A percentile compares a stretch with the other conserved stretches of the same genome.
phyloP scores from a whole-genome alignment of 306 rosid genomes.

The Prunus mira region DNA sequence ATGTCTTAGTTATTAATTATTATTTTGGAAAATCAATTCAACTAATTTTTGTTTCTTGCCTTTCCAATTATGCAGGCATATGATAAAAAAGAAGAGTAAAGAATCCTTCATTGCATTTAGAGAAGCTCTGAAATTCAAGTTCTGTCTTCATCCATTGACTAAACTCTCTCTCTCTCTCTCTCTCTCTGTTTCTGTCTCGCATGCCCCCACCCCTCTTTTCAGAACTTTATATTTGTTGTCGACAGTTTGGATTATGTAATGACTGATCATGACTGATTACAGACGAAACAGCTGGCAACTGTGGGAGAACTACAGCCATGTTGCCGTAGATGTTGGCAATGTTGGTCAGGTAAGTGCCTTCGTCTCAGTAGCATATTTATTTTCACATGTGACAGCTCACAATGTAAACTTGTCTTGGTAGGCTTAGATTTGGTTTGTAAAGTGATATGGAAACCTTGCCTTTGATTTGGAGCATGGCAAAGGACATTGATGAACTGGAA shows the following conservation, averaged over 20 bases:
- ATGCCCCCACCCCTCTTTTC: neutral
- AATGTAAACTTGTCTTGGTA: neutral
- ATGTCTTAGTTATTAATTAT: neutral
- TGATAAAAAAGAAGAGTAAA: slow-evolving; percentile 81
- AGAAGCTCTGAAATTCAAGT: slow-evolving; percentile 95
- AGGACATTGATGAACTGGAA: neutral
- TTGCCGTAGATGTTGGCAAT: slow-evolving; percentile 82
- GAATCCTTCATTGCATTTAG: slow-evolving; percentile 87
- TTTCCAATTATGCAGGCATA: slow-evolving; percentile 66
- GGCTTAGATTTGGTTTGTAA: neutral
- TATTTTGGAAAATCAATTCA: slow-evolving; percentile 5
- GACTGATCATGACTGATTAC: slow-evolving; percentile 43
- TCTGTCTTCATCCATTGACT: slow-evolving; percentile 28
- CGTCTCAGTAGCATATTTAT: neutral
- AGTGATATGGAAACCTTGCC: neutral
- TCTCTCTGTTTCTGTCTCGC: neutral
- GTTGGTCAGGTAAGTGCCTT: slow-evolving; percentile 58
- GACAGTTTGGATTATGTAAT: slow-evolving; percentile 22
- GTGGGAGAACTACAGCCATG: slow-evolving; percentile 90
- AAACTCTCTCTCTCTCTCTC: neutral
- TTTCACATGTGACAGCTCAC: neutral
- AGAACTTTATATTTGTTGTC: neutral
- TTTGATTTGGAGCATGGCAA: neutral
- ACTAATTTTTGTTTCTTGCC: slow-evolving; percentile 10
- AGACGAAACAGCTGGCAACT: slow-evolving; percentile 93